A percentile compares a stretch with the other conserved stretches of the same genome.
Conservation (phyloP, 805 yeast species). For the Saccharomycopsis oosterbeekiorum region DNA sequence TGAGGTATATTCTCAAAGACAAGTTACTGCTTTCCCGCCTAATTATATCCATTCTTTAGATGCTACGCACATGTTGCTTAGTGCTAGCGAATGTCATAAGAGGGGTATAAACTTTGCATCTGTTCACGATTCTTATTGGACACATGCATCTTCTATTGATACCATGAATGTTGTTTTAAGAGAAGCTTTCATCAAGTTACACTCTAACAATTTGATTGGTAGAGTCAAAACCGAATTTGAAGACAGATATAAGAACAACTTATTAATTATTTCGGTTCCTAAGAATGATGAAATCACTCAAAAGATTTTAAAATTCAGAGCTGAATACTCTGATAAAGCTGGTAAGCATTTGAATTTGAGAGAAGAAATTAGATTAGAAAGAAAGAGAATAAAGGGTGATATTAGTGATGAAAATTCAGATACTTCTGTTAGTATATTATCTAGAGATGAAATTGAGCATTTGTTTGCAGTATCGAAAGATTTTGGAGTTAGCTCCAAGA, state of each 20-base stretch:
- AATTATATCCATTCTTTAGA: slow-evolving; percentile 91
- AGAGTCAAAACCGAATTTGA: slow-evolving; percentile 71
- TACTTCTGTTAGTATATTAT: slow-evolving; percentile 50
- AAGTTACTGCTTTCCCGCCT: slow-evolving; percentile 90
- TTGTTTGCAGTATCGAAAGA: slow-evolving; percentile 10
- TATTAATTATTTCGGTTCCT: slow-evolving; percentile 50
- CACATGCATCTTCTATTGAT: slow-evolving; percentile 81
- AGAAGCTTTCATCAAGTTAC: slow-evolving; percentile 70
- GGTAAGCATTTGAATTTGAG: slow-evolving; percentile 51
- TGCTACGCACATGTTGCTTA: slow-evolving; percentile 92
- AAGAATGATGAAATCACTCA: slow-evolving; percentile 40
- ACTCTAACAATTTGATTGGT: slow-evolving; percentile 60
- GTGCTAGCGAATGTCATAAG: slow-evolving; percentile 70
- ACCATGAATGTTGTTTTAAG: slow-evolving; percentile 61
- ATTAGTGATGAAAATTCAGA: slow-evolving; percentile 43
- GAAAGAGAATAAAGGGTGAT: slow-evolving; percentile 46
- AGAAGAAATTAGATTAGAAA: slow-evolving; percentile 70
- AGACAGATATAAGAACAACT: slow-evolving; percentile 62
- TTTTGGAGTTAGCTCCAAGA: neutral
- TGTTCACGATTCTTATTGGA: slow-evolving; percentile 97
- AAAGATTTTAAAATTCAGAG: slow-evolving; percentile 40
- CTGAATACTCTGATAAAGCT: slow-evolving; percentile 35
- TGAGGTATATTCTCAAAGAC: slow-evolving; percentile 82
- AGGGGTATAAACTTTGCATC: slow-evolving; percentile 71
- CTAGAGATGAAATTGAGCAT: slow-evolving; percentile 24